Conservation (phyloP, 208 protist species). For the Acanthamoeba castellanii region DNA sequence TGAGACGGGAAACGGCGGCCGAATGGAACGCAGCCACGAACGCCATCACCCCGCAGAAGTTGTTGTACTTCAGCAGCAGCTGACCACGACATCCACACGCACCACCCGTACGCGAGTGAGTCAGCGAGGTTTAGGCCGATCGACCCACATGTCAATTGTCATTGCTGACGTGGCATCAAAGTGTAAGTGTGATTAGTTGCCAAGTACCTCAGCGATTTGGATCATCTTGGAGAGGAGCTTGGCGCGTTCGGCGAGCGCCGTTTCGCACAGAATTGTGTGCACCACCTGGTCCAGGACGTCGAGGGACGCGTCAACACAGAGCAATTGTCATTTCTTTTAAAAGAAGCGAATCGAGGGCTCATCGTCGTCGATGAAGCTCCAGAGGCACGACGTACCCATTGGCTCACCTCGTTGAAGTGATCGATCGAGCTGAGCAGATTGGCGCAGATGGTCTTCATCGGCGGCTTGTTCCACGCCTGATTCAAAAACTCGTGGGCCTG, state of each 20-base stretch:
- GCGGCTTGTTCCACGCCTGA: slow-evolving; percentile 26
- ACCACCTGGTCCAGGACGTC: background rate
- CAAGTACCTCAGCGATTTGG: background rate
- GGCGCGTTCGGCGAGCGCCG: background rate
- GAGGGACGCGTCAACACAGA: too few species aligned
- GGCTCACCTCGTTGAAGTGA: background rate
- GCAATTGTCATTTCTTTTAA: too few species aligned
- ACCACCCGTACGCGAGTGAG: background rate
- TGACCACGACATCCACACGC: background rate
- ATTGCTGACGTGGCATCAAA: too few species aligned
- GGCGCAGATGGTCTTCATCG: slow-evolving; percentile 26
- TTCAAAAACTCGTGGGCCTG: slow-evolving; percentile 22
- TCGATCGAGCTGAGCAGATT: background rate
- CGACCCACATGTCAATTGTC: too few species aligned
- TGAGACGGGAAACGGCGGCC: background rate
- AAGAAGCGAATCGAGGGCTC: background rate
- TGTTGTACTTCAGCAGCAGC: slow-evolving; percentile 3
- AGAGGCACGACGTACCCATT: background rate
- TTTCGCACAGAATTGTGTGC: background rate
- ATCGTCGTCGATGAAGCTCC: too few species aligned
- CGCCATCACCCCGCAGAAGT: slow-evolving; percentile 1
- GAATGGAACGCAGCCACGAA: background rate
- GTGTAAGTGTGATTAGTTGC: background rate
- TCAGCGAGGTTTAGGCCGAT: too few species aligned
- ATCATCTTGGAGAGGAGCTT: background rate